phyloP scores from a whole-genome alignment of 192 early-diverging fungal genomes.

The Entomortierella lignicola region DNA sequence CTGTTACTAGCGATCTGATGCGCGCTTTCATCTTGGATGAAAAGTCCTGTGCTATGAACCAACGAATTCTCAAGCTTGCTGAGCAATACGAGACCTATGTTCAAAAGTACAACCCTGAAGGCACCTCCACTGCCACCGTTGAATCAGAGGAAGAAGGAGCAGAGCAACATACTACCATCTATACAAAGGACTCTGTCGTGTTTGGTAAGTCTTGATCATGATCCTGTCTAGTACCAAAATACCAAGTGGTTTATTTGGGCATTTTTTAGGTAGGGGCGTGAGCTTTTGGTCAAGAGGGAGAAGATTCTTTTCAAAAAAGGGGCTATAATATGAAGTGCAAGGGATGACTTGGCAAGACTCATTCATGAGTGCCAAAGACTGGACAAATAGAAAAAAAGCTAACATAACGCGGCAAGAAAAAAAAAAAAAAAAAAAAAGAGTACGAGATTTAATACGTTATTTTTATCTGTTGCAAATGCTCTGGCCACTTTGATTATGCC shows the following conservation, averaged over 20 bases:
- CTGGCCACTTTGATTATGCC: no score
- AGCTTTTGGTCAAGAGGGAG: not conserved
- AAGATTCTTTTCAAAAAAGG: not conserved
- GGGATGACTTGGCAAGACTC: not conserved
- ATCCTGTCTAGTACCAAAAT: not conserved
- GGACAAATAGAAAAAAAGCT: no score
- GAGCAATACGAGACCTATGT: slow-evolving; percentile 67
- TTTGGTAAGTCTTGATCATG: slow-evolving; percentile 34
- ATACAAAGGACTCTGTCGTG: slow-evolving; percentile 51
- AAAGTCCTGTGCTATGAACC: slow-evolving; percentile 70
- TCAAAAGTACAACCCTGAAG: slow-evolving; percentile 50
- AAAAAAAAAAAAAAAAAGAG: slow-evolving; percentile 3
- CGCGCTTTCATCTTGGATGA: slow-evolving; percentile 68
- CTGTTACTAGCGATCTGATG: slow-evolving; percentile 62
- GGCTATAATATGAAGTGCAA: not conserved
- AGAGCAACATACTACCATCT: slow-evolving; percentile 47
- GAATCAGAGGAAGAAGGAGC: slow-evolving; percentile 47
- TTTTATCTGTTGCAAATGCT: no score
- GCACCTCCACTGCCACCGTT: slow-evolving; percentile 40
- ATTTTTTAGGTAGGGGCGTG: no score
- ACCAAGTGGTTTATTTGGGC: not conserved
- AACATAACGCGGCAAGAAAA: slow-evolving; percentile 2
- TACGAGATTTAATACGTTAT: no score
- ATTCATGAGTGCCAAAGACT: no score
- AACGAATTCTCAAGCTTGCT: slow-evolving; percentile 67